Base-by-base conservation (phyloP, 495 filamentous ascomycete species). In the Daldinia concentrica region DNA sequence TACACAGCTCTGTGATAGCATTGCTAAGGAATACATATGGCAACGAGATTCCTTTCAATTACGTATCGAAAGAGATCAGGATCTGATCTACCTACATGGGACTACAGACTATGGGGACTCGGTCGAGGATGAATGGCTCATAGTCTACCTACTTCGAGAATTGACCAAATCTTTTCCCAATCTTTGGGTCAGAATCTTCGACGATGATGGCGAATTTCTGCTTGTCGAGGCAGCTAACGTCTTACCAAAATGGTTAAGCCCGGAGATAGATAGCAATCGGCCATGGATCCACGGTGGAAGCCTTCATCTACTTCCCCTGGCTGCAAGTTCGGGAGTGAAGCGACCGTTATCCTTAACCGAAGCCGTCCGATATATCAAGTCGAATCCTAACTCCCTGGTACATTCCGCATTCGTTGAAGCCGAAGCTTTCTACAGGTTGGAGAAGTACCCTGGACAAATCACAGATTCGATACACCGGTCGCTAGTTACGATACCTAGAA, bases 101-200 rank as follows among this genome's bases (percentile, higher is more conserved):
- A 81, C 83, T 50, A 95, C 93, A 6, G 90, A 93, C 74, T 98
- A 91, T 69, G 94, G 94, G 6, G 95, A 99, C 79, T 93, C 93
- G 3, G 89, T 98, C 7, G 95, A 97, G 74, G 95, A 99, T 75
- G 96, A 98, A 82, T 99, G 95, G 95, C 86, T 98, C 2, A 89
- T 98, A 58, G 93, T 98, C 27, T 97, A 94, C 79, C 78, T 98
- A 11, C 86, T 99, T n/a, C 89, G 91, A 37, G 90, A 93, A 74
- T 79, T 98, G 64, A 94, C 89, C 74, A 90, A 84, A 72, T 79
- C 87, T 61, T 93, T 91, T 69, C 83, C 86, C 58, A 86, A 92
- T 62, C 81, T 94, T 7, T 98, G 95, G 95, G 85, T 94, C 43
- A 87, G 90, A 54, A 86, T 97, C 5, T 87, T 84, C 68, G 95